Base-by-base conservation (phyloP, 2,329 filamentous ascomycete genomes). In the Xylaria sp. region DNA sequence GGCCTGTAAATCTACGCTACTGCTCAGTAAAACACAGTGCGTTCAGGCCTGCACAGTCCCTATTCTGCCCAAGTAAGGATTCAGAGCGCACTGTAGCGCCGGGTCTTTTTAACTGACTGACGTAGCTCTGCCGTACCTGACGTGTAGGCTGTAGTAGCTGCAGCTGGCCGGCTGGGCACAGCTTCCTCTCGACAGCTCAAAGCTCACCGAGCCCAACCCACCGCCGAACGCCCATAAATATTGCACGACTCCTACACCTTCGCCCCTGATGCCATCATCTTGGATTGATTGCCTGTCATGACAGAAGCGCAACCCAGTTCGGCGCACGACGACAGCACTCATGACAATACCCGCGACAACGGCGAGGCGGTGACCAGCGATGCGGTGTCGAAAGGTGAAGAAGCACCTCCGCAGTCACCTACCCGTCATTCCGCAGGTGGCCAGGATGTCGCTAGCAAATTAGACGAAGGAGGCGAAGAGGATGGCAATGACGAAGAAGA, bases 381-480 rank as follows among this genome's bases (percentile, higher is more conserved):
- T 16, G 46, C 29, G 21, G 62, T 63, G 45, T 16, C 34, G 9
- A 41, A 48, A 9, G 55, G 61, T 16, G 55, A 56, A 17, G 57
- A 61, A 39, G 44, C 39, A 16, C 50, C 49, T 18, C 63, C 66
- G 8, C 39, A 45, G 9, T 18, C 43, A 2, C 37, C 19, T 19
- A 24, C 41, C 4, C 29, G 22, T 21, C 21, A 5, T 6, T 24
- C 40, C n/a, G 45, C 48, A 20, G 40, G 44, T 26, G 72, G 70
- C 0, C 72, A 73, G 0, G 79, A 78, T 0, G 74, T 76, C 0
- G 77, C 77, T 0, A 75, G 73, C 0, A 74, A 76, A 0, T 76
- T 74, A 0, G 74, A 73, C 0, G 73, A 84, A 0, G 82, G 84
- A 0, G 81, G 84, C 0, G 84, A 85, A 2, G 54, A 49, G 0